Evolutionary conservation across 2,329 filamentous ascomycete species (phyloP).

Genomic region (Diatrype stigma): DNA sequence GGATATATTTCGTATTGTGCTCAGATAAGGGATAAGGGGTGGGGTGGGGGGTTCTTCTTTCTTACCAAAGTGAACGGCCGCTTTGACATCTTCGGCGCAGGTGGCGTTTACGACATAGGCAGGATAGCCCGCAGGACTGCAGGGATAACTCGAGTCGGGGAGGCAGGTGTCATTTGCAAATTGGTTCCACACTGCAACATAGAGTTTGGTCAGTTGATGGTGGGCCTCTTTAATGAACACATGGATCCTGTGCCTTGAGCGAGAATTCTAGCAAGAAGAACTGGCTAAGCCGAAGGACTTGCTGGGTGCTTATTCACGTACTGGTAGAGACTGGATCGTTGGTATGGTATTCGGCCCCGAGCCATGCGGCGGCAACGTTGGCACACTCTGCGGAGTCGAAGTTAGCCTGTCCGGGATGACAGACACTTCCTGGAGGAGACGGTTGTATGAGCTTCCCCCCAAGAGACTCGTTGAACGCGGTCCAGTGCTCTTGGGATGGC

Average conservation of each 20-base stretch:
- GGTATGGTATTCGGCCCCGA: constrained; percentile 32
- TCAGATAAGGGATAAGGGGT: no score
- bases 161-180: constrained; percentile 49
- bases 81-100: constrained; percentile 29
- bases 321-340: constrained; percentile 32
- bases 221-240: no score
- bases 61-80: constrained; percentile 40
- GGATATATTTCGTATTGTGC: no score
- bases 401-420: constrained; percentile 33
- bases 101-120: constrained; percentile 38
- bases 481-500: constrained; percentile 44
- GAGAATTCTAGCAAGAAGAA: no score
- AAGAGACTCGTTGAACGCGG: constrained; percentile 39
- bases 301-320: not conserved
- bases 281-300: no score
- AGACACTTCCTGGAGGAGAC: constrained; percentile 40
- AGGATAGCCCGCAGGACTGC: constrained; percentile 34
- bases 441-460: constrained; percentile 39
- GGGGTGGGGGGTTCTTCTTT: not conserved
- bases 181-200: constrained; percentile 30
- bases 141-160: constrained; percentile 34
- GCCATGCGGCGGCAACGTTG: constrained; percentile 25
- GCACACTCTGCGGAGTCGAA: constrained; percentile 30
- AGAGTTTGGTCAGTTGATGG: no score
- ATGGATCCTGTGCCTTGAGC: no score